A percentile compares a stretch with the other conserved stretches of the same genome.
These are phyloP conservation scores for Amesomyces nigricolor DNA, from an alignment of 2,329 filamentous ascomycete species.

Conservation along the genomic window DNA sequence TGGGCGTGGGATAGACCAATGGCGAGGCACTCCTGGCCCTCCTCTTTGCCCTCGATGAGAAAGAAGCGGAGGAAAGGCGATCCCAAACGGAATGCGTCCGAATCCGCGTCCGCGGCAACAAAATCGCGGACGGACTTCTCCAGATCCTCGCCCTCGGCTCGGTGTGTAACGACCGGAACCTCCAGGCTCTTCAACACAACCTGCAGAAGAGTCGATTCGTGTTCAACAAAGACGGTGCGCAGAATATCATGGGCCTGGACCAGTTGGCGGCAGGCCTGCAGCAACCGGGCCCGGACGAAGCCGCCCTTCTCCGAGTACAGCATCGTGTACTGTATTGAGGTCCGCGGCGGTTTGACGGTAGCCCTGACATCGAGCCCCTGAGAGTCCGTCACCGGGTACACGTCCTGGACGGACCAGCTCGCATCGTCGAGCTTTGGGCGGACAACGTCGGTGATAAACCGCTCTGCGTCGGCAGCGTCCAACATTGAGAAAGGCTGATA, in stretches of 20 bases:
- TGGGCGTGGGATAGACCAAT: constrained; percentile 63
- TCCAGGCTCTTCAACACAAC: constrained; percentile 53
- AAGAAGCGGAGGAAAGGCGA: constrained; percentile 56
- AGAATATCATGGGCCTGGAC: constrained; percentile 21
- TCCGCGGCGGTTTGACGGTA: constrained; percentile 35
- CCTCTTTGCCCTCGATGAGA: constrained; percentile 34
- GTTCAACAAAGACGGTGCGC: constrained; percentile 36
- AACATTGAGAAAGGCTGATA: constrained; percentile 47
- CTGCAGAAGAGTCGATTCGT: constrained; percentile 43
- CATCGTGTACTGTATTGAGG: constrained; percentile 58
- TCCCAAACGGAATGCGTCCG: constrained; percentile 46
- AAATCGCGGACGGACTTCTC: constrained; percentile 29
- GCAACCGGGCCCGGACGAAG: constrained; percentile 8
- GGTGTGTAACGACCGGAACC: constrained; percentile 43
- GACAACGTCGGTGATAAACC: constrained; percentile 44
- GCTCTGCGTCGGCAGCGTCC: constrained; percentile 32
- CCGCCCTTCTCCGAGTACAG: constrained; percentile 48
- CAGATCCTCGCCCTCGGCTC: constrained; percentile 38
- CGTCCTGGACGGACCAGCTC: constrained; percentile 36
- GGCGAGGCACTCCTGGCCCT: constrained; percentile 39
- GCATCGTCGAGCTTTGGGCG: constrained; percentile 46
- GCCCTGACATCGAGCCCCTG: constrained; percentile 20
- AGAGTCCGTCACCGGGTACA: constrained; percentile 23
- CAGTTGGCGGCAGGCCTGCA: constrained; percentile 11
- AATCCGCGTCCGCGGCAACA: constrained; percentile 40